A percentile compares a stretch with the other conserved stretches of the same genome.
phyloP scores from a whole-genome alignment of 2,329 filamentous ascomycete genomes.

The Cercospora janseana region DNA sequence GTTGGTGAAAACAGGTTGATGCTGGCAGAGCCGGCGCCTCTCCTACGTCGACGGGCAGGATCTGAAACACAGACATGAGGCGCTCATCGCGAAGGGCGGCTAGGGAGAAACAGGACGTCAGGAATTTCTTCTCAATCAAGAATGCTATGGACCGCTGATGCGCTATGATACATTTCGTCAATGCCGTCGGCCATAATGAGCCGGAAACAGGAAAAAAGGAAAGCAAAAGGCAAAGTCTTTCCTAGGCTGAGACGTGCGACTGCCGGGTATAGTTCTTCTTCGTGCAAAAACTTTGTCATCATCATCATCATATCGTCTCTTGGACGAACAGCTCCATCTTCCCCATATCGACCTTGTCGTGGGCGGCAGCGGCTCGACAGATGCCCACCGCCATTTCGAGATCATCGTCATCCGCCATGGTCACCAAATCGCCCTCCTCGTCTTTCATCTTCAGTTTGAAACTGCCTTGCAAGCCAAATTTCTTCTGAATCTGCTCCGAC shows the following conservation, averaged over 20 bases:
- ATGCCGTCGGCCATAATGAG: slow-evolving; percentile 2
- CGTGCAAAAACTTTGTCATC: too few species aligned
- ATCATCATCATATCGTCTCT: slow-evolving; percentile 23
- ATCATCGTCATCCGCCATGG: slow-evolving; percentile 94
- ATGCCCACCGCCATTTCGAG: slow-evolving; percentile 79
- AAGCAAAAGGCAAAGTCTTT: not conserved
- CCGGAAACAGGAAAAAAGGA: slow-evolving; percentile 2
- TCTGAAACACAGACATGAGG: not conserved
- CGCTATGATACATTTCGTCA: not conserved
- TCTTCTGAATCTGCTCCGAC: slow-evolving; percentile 74
- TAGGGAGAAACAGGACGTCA: not conserved
- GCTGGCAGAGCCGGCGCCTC: not conserved
- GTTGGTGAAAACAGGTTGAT: not conserved
- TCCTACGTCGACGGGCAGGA: not conserved
- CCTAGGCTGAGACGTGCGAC: not conserved
- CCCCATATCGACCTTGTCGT: slow-evolving; percentile 77
- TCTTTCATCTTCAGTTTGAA: slow-evolving; percentile 90
- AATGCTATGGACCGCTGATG: not conserved
- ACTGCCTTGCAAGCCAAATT: slow-evolving; percentile 70
- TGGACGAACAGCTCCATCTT: slow-evolving; percentile 77
- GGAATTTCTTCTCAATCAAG: not conserved
- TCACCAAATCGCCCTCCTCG: slow-evolving; percentile 93
- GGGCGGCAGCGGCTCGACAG: slow-evolving; percentile 58
- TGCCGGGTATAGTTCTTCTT: slow-evolving; percentile 8
- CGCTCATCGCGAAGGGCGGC: not conserved